Percentiles rank a stretch among this genome's conserved stretches.
Evolutionary conservation across 305 asterid genomes (phyloP).

Genomic region (Fraxinus xanthoxyloides): DNA sequence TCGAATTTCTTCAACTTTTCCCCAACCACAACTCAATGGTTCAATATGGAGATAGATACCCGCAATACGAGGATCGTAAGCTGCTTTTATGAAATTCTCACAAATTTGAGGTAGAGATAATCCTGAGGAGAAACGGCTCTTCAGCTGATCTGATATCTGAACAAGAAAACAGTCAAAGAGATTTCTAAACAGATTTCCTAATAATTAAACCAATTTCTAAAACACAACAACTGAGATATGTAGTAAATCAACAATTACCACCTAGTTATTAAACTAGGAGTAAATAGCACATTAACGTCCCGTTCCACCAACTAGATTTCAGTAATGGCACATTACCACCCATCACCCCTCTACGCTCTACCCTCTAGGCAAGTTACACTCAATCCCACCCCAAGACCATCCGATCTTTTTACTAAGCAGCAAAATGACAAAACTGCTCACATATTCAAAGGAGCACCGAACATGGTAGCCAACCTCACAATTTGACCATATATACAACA

Average conservation of each 20-base stretch:
- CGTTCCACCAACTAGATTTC: neutral
- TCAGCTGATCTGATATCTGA: constrained; percentile 95
- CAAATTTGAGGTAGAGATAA: constrained; percentile 89
- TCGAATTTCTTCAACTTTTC: constrained; percentile 88
- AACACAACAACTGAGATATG: neutral
- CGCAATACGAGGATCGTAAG: constrained; percentile 90
- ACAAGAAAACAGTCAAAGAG: constrained; percentile 11
- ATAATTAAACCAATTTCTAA: neutral
- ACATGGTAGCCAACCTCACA: constrained; percentile 2
- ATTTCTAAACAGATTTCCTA: constrained; percentile 9
- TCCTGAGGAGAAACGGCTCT: constrained; percentile 91
- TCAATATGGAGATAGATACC: constrained; percentile 93
- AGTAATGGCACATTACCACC: neutral
- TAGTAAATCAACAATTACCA: neutral
- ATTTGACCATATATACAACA: neutral
- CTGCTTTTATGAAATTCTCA: constrained; percentile 86
- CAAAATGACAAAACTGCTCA: neutral
- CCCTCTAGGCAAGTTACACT: neutral
- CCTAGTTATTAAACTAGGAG: neutral
- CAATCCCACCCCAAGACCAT: neutral
- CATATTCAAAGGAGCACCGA: neutral
- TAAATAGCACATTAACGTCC: neutral
- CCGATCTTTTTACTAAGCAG: neutral
- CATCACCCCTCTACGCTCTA: neutral
- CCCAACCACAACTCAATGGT: constrained; percentile 88